phyloP scores from a whole-genome alignment of 2,329 filamentous ascomycete species.

The Arthrobotrys megalospora region DNA sequence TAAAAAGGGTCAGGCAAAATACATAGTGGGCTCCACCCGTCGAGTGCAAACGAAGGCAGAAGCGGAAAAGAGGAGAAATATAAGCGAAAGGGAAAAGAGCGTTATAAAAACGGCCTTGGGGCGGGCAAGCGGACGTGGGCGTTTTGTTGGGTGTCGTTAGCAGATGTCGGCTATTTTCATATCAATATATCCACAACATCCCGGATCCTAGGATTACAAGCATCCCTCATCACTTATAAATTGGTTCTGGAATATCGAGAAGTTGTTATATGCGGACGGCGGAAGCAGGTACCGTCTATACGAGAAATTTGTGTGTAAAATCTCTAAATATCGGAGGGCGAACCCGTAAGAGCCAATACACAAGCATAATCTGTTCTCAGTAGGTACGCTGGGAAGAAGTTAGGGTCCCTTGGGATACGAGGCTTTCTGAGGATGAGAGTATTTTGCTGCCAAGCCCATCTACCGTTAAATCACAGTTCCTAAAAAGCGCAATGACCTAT shows the following conservation, averaged over 20 bases:
- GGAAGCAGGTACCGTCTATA: constrained; percentile 61
- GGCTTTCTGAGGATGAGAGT: background rate
- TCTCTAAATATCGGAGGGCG: constrained; percentile 36
- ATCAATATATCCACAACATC: constrained; percentile 52
- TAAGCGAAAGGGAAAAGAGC: constrained; percentile 48
- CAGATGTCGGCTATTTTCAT: constrained; percentile 59
- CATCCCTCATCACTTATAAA: constrained; percentile 35
- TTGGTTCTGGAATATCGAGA: constrained; percentile 31
- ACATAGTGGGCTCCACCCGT: constrained; percentile 29
- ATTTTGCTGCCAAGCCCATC: background rate
- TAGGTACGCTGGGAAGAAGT: constrained; percentile 25
- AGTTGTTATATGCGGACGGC: constrained; percentile 33
- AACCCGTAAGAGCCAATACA: constrained; percentile 41
- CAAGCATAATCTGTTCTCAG: background rate
- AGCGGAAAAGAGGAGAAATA: constrained; percentile 51
- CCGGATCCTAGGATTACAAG: constrained; percentile 31
- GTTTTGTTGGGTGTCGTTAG: constrained; percentile 23
- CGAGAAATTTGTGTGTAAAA: constrained; percentile 44
- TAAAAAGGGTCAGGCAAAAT: constrained; percentile 55
- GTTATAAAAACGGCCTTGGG: constrained; percentile 52
- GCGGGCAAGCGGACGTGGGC: constrained; percentile 42
- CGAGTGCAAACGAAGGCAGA: constrained; percentile 39
- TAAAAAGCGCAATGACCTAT: background rate
- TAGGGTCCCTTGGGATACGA: constrained; percentile 29
- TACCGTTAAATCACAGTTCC: background rate